Evolutionary conservation across 2,329 filamentous ascomycete genomes (phyloP).

Genomic region (Arthrobotrys pseudoclavata): DNA sequence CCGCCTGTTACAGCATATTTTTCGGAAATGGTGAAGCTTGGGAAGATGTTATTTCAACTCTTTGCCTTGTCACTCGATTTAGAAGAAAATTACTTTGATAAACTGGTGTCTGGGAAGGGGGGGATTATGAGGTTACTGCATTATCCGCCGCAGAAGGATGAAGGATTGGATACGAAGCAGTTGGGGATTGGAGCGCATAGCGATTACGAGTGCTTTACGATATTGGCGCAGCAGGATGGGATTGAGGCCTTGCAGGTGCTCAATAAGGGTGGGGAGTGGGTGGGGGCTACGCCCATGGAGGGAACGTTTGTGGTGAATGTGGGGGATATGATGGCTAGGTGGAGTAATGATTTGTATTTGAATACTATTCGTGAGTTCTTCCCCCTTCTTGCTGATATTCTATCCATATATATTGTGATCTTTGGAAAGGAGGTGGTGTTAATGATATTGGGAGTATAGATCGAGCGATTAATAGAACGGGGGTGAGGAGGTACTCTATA

Average conservation of each 20-base stretch:
- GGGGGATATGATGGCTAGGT: conserved; percentile 70
- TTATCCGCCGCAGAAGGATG: conserved; percentile 61
- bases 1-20: conserved; percentile 59
- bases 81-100: conserved; percentile 57
- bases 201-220: conserved; percentile 62
- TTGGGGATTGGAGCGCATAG: conserved; percentile 62
- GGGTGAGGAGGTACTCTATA: conserved; percentile 71
- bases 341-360: conserved; percentile 70
- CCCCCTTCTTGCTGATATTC: conserved; percentile 16
- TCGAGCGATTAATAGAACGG: conserved; percentile 65
- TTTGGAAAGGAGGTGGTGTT: not conserved
- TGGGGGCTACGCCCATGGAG: conserved; percentile 64
- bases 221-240: conserved; percentile 61
- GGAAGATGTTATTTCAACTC: conserved; percentile 59
- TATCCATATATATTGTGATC: not conserved
- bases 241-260: conserved; percentile 62
- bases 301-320: conserved; percentile 71
- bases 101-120: conserved; percentile 53
- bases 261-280: conserved; percentile 58
- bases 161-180: conserved; percentile 48
- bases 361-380: conserved; percentile 69
- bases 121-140: conserved; percentile 60
- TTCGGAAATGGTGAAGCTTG: conserved; percentile 47
- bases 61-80: conserved; percentile 61
- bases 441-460: too few species aligned